phyloP scores from a whole-genome alignment of 2,329 filamentous ascomycete species.

The Botrytis galanthina region DNA sequence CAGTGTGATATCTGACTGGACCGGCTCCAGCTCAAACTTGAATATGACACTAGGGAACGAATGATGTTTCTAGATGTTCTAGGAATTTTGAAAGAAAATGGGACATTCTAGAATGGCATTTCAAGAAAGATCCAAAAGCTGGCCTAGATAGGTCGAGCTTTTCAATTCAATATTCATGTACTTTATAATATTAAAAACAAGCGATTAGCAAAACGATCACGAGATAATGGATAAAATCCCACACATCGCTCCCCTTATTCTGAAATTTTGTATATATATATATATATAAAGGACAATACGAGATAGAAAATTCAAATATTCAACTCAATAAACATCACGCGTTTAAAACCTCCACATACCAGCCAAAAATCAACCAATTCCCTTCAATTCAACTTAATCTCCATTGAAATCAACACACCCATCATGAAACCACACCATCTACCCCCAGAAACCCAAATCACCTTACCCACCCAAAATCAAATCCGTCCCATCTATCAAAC shows the following conservation, averaged over 20 bases:
- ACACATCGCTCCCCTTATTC: fast-evolving
- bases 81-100: not conserved
- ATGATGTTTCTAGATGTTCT: not conserved
- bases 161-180: not conserved
- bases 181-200: not conserved
- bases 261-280: not conserved
- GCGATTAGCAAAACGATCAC: fast-evolving
- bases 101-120: not conserved
- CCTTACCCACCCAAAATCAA: too few species aligned
- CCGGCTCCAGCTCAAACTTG: not conserved
- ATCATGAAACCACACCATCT: not conserved
- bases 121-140: not conserved
- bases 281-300: not conserved
- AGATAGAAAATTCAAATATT: fast-evolving
- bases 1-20: not conserved
- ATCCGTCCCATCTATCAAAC: too few species aligned
- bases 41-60: not conserved
- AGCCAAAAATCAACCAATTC: not conserved
- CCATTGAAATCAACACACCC: not conserved
- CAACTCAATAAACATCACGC: not conserved
- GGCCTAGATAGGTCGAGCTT: not conserved
- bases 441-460: too few species aligned
- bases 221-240: not conserved
- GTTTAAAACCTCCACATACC: not conserved
- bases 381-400: not conserved